These are phyloP conservation scores for Parafenestella ontariensis DNA, from an alignment of 2,329 filamentous ascomycete genomes.

Conservation along the genomic window DNA sequence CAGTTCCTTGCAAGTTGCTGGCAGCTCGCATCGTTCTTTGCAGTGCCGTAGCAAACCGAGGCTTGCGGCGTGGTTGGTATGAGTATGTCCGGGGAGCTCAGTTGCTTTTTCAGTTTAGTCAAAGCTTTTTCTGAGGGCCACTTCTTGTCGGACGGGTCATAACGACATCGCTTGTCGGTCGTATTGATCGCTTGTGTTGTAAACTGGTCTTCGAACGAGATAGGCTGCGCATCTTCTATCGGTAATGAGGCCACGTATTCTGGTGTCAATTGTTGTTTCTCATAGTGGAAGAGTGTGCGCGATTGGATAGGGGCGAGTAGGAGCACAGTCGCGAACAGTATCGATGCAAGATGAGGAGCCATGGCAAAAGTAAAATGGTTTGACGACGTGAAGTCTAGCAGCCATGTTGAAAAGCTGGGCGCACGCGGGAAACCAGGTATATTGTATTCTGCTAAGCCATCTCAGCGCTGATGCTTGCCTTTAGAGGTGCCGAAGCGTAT, in stretches of 20 bases:
- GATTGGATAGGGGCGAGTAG: conserved; percentile 18
- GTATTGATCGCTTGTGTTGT: conserved; percentile 13
- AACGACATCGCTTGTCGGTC: conserved; percentile 27
- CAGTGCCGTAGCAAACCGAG: conserved; percentile 28
- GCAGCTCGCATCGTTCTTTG: conserved; percentile 30
- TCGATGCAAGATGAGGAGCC: neutral
- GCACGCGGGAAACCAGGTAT: neutral
- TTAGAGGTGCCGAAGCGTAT: neutral
- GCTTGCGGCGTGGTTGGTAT: conserved; percentile 30
- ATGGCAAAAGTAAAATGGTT: neutral
- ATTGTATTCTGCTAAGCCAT: neutral
- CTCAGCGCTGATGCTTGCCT: neutral
- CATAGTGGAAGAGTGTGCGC: conserved; percentile 26
- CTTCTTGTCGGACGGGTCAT: conserved; percentile 27
- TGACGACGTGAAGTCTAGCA: neutral
- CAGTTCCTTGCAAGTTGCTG: conserved; percentile 26
- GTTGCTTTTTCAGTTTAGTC: conserved; percentile 26
- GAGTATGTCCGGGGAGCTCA: conserved; percentile 28
- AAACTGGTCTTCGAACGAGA: conserved; percentile 29
- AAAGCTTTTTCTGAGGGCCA: conserved; percentile 36
- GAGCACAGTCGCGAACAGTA: neutral
- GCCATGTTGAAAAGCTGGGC: neutral
- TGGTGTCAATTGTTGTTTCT: conserved; percentile 31
- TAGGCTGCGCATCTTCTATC: conserved; percentile 26
- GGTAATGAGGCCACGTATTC: conserved; percentile 31